Conservation (phyloP, 164 flowering plant genomes). For the Stephania yunnanensis region DNA sequence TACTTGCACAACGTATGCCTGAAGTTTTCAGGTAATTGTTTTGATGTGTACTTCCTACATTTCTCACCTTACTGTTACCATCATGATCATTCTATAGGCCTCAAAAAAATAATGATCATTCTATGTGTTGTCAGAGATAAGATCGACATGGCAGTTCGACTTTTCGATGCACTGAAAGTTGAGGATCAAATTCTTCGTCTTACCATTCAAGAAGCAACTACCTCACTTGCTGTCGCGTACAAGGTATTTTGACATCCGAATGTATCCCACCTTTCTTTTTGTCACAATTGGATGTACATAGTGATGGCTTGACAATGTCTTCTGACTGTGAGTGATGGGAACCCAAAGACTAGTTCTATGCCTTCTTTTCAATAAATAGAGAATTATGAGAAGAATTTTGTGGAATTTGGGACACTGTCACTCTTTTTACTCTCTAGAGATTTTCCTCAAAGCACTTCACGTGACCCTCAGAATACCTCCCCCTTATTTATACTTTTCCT, state of each 20-base stretch:
- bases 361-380: no score
- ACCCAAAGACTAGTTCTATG: no score
- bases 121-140: slow-evolving; percentile 47
- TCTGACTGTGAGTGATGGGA: no score
- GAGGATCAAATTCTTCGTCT: slow-evolving; percentile 68
- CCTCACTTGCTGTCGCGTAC: slow-evolving; percentile 72
- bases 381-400: no score
- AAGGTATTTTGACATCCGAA: slow-evolving; percentile 40
- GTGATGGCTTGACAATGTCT: no score
- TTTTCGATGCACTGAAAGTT: slow-evolving; percentile 75
- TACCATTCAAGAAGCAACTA: slow-evolving; percentile 77
- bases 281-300: no score
- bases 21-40: slow-evolving; percentile 74
- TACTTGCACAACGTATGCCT: slow-evolving; percentile 92
- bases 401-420: no score
- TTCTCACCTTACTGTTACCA: neutral
- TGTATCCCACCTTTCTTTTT: no score
- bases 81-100: neutral
- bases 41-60: neutral
- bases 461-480: no score
- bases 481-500: no score
- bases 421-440: no score
- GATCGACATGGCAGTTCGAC: slow-evolving; percentile 84
- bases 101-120: neutral
- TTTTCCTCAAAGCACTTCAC: no score